These are phyloP conservation scores for Ogataea zsoltii DNA, from an alignment of 805 yeast species.

Conservation along the genomic window DNA sequence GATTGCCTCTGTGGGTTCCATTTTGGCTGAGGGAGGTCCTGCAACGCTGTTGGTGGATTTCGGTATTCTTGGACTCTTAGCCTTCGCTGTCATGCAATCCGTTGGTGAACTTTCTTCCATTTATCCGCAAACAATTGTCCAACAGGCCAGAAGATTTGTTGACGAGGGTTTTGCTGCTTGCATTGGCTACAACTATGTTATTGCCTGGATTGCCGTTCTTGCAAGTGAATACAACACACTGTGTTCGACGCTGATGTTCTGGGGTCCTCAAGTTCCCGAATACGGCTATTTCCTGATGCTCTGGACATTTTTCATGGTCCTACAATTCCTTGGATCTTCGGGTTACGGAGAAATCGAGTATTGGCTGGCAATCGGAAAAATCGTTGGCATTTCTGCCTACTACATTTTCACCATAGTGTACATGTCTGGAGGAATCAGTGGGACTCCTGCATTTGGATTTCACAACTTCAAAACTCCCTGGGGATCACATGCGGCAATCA, in stretches of 20 bases:
- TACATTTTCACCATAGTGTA: slow-evolving; percentile 42
- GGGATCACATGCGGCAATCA: slow-evolving; percentile 12
- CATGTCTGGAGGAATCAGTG: slow-evolving; percentile 38
- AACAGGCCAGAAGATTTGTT: slow-evolving; percentile 48
- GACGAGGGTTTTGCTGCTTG: slow-evolving; percentile 55
- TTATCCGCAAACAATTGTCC: slow-evolving; percentile 35
- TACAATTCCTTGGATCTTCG: slow-evolving; percentile 50
- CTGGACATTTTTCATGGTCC: slow-evolving; percentile 50
- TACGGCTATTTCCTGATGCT: slow-evolving; percentile 55
- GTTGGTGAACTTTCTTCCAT: slow-evolving; percentile 52
- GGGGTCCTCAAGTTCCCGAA: slow-evolving; percentile 54
- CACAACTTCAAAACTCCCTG: slow-evolving; percentile 13
- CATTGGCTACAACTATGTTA: slow-evolving; percentile 48
- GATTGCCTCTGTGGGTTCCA: slow-evolving; percentile 47
- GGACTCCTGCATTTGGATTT: slow-evolving; percentile 22
- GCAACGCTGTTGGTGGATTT: slow-evolving; percentile 49
- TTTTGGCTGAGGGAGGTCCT: slow-evolving; percentile 48
- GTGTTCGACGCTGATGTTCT: slow-evolving; percentile 47
- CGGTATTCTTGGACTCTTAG: slow-evolving; percentile 48
- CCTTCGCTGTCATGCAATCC: slow-evolving; percentile 51
- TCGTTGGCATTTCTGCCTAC: slow-evolving; percentile 37
- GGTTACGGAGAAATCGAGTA: slow-evolving; percentile 59
- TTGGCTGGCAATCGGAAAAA: slow-evolving; percentile 50
- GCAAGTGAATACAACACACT: slow-evolving; percentile 54
- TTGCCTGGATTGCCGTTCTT: slow-evolving; percentile 53